A percentile compares a stretch with the other conserved stretches of the same genome.
Evolutionary conservation across 805 yeast genomes (phyloP).

Genomic region (Schwanniomyces yamadae): DNA sequence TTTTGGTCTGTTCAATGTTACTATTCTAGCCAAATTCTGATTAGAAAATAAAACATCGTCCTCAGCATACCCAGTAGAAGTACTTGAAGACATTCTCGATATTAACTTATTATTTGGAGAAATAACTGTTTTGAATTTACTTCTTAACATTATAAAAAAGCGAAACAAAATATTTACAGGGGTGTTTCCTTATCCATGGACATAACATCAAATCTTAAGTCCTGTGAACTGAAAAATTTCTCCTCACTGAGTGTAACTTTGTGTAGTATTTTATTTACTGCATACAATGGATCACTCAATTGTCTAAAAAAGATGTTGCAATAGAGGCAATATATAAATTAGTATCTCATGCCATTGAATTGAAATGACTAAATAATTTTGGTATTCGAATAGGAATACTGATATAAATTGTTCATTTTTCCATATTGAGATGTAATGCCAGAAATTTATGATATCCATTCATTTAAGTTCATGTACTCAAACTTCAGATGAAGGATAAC

Average conservation of each 20-base stretch:
- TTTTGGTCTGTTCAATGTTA: constrained; percentile 73
- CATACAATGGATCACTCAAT: not conserved
- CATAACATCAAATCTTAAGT: constrained; percentile 2
- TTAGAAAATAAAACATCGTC: constrained; percentile 64
- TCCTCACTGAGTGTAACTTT: constrained; percentile 9
- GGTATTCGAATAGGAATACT: no score
- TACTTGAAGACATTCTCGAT: constrained; percentile 8
- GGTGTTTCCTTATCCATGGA: constrained; percentile 3
- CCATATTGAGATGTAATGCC: no score
- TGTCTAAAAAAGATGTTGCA: not conserved
- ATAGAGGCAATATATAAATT: not conserved
- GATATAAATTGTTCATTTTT: no score
- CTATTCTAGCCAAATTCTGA: constrained; percentile 64
- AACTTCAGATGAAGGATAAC: no score
- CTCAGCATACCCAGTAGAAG: constrained; percentile 22
- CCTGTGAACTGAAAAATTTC: constrained; percentile 9
- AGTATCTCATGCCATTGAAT: not conserved
- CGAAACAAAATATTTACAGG: constrained; percentile 1
- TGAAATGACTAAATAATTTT: not conserved
- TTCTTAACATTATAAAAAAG: constrained; percentile 4
- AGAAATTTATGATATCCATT: no score
- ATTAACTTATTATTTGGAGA: not conserved
- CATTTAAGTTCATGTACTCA: no score
- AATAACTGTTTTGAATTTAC: constrained; percentile 1
- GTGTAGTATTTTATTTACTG: constrained; percentile 1